Evolutionary conservation across 1,139 yeast genomes (phyloP).

Genomic region (Lodderomyces margitis): DNA sequence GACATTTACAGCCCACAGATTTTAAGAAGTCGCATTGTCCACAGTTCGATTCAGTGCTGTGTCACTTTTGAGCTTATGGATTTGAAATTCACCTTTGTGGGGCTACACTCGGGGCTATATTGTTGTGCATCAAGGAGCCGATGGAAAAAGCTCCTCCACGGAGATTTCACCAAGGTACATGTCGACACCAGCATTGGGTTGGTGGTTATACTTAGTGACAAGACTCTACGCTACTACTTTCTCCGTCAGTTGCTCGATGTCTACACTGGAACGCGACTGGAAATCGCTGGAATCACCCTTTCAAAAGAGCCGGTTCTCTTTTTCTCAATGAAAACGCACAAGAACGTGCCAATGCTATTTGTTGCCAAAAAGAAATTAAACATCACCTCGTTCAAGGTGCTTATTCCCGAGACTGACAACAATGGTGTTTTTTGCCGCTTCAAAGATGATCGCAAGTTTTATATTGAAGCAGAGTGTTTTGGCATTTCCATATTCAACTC

Average conservation of each 20-base stretch:
- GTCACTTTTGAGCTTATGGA: constrained; percentile 28
- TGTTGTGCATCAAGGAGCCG: constrained; percentile 48
- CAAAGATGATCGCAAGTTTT: constrained; percentile 48
- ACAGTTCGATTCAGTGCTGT: constrained; percentile 28
- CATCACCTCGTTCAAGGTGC: constrained; percentile 50
- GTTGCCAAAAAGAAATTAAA: constrained; percentile 50
- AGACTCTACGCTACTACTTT: constrained; percentile 59
- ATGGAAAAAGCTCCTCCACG: constrained; percentile 63
- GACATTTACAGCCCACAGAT: constrained; percentile 27
- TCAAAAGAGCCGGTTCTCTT: constrained; percentile 43
- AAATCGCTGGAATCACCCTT: constrained; percentile 32
- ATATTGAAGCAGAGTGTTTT: constrained; percentile 52
- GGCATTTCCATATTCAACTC: constrained; percentile 60
- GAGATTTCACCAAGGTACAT: constrained; percentile 58
- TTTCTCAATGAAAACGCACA: constrained; percentile 62
- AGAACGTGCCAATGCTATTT: constrained; percentile 57
- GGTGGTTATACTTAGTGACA: constrained; percentile 58
- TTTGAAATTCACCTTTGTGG: constrained; percentile 29
- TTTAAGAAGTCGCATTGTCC: constrained; percentile 26
- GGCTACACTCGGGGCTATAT: constrained; percentile 40
- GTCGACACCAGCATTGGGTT: constrained; percentile 59
- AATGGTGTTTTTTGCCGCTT: constrained; percentile 51
- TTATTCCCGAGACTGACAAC: constrained; percentile 49
- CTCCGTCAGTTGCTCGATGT: constrained; percentile 45
- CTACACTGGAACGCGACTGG: constrained; percentile 33